Conservation (phyloP, 2,329 filamentous ascomycete species). For the Colletotrichum euphorbiae region DNA sequence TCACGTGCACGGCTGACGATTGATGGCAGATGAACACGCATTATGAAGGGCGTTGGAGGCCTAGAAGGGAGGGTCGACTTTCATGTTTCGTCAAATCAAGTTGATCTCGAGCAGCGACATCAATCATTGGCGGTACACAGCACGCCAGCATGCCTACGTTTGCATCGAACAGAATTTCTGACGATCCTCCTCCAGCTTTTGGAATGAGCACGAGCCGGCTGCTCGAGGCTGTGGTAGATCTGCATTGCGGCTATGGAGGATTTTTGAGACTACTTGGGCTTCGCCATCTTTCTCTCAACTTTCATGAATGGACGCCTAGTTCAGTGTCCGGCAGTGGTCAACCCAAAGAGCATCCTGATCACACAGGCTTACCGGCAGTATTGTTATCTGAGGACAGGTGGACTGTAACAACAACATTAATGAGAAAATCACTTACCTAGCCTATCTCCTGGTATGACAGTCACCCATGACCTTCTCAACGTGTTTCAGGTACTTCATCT, state of each 20-base stretch:
- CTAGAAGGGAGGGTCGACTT: neutral
- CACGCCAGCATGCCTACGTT: neutral
- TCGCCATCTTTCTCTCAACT: too few species aligned
- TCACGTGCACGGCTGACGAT: neutral
- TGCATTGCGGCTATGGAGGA: too few species aligned
- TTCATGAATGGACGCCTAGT: too few species aligned
- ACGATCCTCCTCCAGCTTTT: too few species aligned
- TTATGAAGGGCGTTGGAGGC: neutral
- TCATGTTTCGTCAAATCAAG: neutral
- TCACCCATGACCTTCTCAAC: constrained; percentile 5
- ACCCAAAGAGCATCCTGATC: too few species aligned
- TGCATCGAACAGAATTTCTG: too few species aligned
- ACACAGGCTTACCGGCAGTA: too few species aligned
- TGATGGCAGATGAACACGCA: constrained; percentile 10
- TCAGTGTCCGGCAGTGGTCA: too few species aligned
- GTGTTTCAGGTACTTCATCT: constrained; percentile 14
- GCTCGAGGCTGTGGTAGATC: too few species aligned
- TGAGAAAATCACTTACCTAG: constrained; percentile 7
- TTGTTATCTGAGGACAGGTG: neutral
- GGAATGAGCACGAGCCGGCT: too few species aligned
- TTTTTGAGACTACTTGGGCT: too few species aligned
- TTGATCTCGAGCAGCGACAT: neutral
- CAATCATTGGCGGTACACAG: constrained; percentile 2
- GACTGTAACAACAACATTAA: neutral
- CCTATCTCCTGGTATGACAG: neutral